phyloP scores from a whole-genome alignment of 2,329 filamentous ascomycete genomes.

The Calcarisporium arbuscula region DNA sequence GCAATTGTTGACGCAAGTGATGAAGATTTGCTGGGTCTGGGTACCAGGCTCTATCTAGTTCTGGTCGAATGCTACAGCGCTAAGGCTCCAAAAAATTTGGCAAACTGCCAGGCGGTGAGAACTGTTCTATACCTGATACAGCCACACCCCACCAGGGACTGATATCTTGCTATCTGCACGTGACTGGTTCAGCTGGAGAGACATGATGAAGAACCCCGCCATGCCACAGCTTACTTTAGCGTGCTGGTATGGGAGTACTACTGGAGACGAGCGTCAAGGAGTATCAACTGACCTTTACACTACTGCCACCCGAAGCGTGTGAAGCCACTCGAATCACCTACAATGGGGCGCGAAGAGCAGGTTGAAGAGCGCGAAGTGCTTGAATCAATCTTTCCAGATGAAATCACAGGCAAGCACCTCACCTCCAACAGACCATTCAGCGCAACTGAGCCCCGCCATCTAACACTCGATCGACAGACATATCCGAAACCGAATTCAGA shows the following conservation, averaged over 20 bases:
- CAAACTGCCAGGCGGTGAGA: constrained; percentile 30
- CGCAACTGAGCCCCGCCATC: background rate
- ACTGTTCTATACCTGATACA: too few relatives aligned
- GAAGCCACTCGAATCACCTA: constrained; percentile 4
- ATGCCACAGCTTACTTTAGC: too few relatives aligned
- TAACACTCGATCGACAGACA: constrained; percentile 47
- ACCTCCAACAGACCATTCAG: background rate
- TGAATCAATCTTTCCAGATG: constrained; percentile 95
- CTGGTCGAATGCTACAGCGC: constrained; percentile 7
- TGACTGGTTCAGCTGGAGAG: too few relatives aligned
- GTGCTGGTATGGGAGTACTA: too few relatives aligned
- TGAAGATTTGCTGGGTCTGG: constrained; percentile 4
- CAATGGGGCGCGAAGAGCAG: constrained; percentile 78
- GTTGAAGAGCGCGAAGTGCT: constrained; percentile 94
- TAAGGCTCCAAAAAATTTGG: constrained; percentile 12
- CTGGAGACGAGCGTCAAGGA: too few relatives aligned
- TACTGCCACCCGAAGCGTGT: background rate
- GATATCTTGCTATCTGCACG: too few relatives aligned
- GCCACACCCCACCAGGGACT: too few relatives aligned
- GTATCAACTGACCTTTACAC: background rate
- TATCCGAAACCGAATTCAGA: constrained; percentile 84
- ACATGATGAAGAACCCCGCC: too few relatives aligned
- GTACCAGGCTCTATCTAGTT: constrained; percentile 5
- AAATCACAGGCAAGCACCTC: constrained; percentile 69
- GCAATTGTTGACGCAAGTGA: background rate